Percentiles rank a stretch among this genome's conserved stretches.
Evolutionary conservation across 768 basidiomycete species (phyloP).

Genomic region (Mycena leptocephala): DNA sequence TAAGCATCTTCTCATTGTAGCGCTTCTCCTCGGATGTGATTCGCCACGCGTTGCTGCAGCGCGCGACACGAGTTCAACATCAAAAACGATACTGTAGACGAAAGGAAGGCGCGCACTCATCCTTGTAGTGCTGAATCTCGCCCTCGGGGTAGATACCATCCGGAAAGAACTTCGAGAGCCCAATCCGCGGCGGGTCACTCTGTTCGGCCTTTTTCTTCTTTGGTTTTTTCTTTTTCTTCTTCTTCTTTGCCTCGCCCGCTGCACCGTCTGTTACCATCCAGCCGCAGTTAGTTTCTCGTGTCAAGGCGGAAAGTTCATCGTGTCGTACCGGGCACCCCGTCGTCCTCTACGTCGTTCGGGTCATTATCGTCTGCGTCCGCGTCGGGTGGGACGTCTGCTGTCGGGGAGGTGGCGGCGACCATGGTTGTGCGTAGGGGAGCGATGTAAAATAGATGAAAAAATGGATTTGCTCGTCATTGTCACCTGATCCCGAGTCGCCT

Average conservation of each 20-base stretch:
- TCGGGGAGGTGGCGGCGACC: slow-evolving; percentile 1
- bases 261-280: slow-evolving; percentile 27
- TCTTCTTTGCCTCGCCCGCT: slow-evolving; percentile 76
- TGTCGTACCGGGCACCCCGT: slow-evolving; percentile 24
- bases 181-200: slow-evolving; percentile 93
- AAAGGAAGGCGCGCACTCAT: slow-evolving; percentile 77
- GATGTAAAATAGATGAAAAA: too few relatives aligned
- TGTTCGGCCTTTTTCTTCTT: slow-evolving; percentile 90
- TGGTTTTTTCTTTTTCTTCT: slow-evolving; percentile 96
- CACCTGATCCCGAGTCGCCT: too few relatives aligned
- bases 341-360: slow-evolving; percentile 34
- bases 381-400: slow-evolving; percentile 6
- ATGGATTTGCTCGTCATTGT: too few relatives aligned
- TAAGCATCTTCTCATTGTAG: slow-evolving; percentile 82
- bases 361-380: slow-evolving; percentile 21
- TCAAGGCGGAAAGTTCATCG: not conserved
- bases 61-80: not conserved
- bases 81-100: not conserved
- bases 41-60: slow-evolving; percentile 86
- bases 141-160: slow-evolving; percentile 93
- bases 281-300: not conserved
- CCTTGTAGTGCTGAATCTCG: slow-evolving; percentile 91
- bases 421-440: too few relatives aligned
- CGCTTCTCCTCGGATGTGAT: slow-evolving; percentile 94
- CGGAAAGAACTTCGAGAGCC: slow-evolving; percentile 90